Conservation (phyloP, 768 basidiomycete species). For the Mrakia gelida region DNA sequence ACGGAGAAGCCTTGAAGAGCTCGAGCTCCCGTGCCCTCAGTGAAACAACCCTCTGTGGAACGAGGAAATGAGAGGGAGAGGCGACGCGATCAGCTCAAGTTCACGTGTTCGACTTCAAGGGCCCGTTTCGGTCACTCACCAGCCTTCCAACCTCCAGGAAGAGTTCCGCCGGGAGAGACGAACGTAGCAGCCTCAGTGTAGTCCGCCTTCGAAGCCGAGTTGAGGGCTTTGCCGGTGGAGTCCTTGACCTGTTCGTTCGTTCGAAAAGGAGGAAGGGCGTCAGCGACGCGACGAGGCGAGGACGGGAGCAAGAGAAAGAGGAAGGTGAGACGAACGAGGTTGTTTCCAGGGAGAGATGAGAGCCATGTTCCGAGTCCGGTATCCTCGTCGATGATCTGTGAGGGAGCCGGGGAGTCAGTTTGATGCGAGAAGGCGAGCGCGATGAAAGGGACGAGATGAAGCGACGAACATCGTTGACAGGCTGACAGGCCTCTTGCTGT, state of each 20-base stretch:
- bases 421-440: too few relatives aligned
- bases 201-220: slow-evolving; percentile 27
- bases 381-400: slow-evolving; percentile 40
- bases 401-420: too few relatives aligned
- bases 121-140: background rate
- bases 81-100: background rate
- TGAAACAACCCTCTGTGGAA: slow-evolving; percentile 40
- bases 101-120: too few relatives aligned
- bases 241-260: background rate
- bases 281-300: background rate
- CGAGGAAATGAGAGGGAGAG: background rate
- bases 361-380: slow-evolving; percentile 39
- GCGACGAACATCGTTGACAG: slow-evolving; percentile 36
- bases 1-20: slow-evolving; percentile 38
- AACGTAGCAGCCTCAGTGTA: slow-evolving; percentile 37
- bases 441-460: too few relatives aligned
- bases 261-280: background rate
- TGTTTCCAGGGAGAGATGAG: slow-evolving; percentile 41
- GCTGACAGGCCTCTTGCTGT: slow-evolving; percentile 35
- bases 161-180: slow-evolving; percentile 36
- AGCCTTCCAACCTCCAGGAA: slow-evolving; percentile 39
- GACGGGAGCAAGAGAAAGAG: slow-evolving; percentile 28
- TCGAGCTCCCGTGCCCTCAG: slow-evolving; percentile 40
- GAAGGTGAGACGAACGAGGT: slow-evolving; percentile 38
- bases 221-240: background rate